Base-by-base conservation (phyloP, 352 stramenopile species). In the Globisporangium nodosum region DNA sequence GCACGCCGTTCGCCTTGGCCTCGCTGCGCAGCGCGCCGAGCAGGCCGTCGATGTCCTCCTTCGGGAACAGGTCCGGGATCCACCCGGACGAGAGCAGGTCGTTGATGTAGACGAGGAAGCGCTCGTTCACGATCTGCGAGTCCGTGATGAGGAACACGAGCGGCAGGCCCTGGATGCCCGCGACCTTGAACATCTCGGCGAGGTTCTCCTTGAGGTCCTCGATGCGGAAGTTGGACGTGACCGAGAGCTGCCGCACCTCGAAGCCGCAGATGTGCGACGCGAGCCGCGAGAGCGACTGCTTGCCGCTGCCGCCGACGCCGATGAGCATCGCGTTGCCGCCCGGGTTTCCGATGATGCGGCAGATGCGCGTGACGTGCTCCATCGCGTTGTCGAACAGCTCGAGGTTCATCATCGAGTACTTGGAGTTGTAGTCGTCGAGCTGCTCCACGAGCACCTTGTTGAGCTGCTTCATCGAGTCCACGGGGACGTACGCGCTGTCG, bases 21-120 rank as follows among this genome's bases (percentile, higher is more conserved):
- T 98, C 96, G 30, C 94, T 97, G 45, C 92, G 85, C 18, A 99
- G 71, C 0, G 78, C 74, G 20, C 85, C 92, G 0, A 98, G 62
- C 24, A 99, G 70, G 5, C 81, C 85, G 57, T 99, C 96, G 12
- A 98, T 78, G 53, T 99, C 97, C 66, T 99, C 97, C 66, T 98
- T 98, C 1, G 91, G 77, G 73, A 99, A 99, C 13, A 99, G 74
- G 69, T 99, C 96, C 5, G 93, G 90, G 57, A 99, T 97, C 95
- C 96, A 99, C 5, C 96, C 96, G 8, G 71, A 81, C 30, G 88
- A 96, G 7, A 99, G 78, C 70, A 99, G 97, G 45, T 98, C 93
- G 75, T 99, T 99, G 64, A 99, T 99, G 70, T 98, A 99, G 43
- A 99, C 97, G 4, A 99, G 85, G 73, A 99, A 99, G 16, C 94